phyloP scores from a whole-genome alignment of 495 filamentous ascomycete genomes.

The Penicillium herquei region DNA sequence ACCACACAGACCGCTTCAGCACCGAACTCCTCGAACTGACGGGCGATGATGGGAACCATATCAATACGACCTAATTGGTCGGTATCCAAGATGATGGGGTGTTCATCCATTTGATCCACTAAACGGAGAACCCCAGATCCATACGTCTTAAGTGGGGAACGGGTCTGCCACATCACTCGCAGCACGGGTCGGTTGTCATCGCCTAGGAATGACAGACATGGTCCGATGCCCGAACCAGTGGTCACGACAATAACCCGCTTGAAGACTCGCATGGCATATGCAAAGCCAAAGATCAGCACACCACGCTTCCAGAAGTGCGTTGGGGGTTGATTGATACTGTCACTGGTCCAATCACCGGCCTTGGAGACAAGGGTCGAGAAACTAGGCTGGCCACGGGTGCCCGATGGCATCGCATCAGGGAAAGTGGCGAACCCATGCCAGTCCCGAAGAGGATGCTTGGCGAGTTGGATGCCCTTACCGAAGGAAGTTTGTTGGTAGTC shows the following conservation, averaged over 20 bases:
- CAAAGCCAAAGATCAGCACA: slow-evolving; percentile 63
- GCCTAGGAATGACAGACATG: slow-evolving; percentile 49
- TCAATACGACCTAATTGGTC: slow-evolving; percentile 42
- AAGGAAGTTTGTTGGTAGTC: slow-evolving; percentile 50
- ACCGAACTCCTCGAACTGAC: slow-evolving; percentile 49
- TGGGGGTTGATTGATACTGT: slow-evolving; percentile 60
- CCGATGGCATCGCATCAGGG: slow-evolving; percentile 33
- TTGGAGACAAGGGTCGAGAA: slow-evolving; percentile 74
- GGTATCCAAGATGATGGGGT: slow-evolving; percentile 55
- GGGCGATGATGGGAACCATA: slow-evolving; percentile 53
- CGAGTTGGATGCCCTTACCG: slow-evolving; percentile 47
- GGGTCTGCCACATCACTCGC: slow-evolving; percentile 60
- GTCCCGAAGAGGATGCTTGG: slow-evolving; percentile 62
- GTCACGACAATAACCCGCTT: slow-evolving; percentile 68
- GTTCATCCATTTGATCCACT: slow-evolving; percentile 44
- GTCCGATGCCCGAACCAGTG: slow-evolving; percentile 82
- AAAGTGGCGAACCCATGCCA: slow-evolving; percentile 84
- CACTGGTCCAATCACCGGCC: slow-evolving; percentile 80
- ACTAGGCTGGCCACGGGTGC: slow-evolving; percentile 19
- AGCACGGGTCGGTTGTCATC: slow-evolving; percentile 47
- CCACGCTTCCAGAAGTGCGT: slow-evolving; percentile 46
- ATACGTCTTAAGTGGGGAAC: slow-evolving; percentile 48
- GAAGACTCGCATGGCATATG: slow-evolving; percentile 72
- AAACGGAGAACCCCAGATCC: slow-evolving; percentile 44
- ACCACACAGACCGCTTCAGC: slow-evolving; percentile 73